These are phyloP conservation scores for Ploettnerulaceae sp. DNA, from an alignment of 2,329 filamentous ascomycete species.

Conservation along the genomic window DNA sequence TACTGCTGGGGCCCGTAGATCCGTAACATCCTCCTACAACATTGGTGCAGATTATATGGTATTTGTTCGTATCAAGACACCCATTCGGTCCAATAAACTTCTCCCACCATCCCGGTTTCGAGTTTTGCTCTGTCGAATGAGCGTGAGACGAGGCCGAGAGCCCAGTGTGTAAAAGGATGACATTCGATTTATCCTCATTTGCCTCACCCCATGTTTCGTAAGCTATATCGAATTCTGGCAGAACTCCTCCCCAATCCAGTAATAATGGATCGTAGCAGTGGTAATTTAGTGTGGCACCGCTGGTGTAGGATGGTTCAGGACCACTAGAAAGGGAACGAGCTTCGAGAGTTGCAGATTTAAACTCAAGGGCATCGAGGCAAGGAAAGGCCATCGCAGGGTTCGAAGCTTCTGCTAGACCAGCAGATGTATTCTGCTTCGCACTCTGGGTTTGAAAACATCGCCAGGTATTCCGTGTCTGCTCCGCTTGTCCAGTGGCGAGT, in stretches of 20 bases:
- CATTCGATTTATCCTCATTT: constrained; percentile 78
- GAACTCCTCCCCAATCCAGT: constrained; percentile 91
- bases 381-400: constrained; percentile 88
- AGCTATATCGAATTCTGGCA: constrained; percentile 83
- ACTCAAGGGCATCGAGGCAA: constrained; percentile 80
- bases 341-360: constrained; percentile 68
- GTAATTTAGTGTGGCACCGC: constrained; percentile 75
- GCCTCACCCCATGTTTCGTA: constrained; percentile 89
- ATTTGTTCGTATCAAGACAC: constrained; percentile 84
- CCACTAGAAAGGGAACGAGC: constrained; percentile 65
- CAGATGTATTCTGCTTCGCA: constrained; percentile 15
- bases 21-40: constrained; percentile 95
- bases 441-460: constrained; percentile 25
- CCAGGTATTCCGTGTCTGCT: constrained; percentile 14
- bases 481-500: constrained; percentile 2
- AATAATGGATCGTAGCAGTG: constrained; percentile 69
- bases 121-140: constrained; percentile 81
- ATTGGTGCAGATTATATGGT: constrained; percentile 93
- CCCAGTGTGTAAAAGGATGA: constrained; percentile 87
- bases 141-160: constrained; percentile 97
- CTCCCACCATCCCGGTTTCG: constrained; percentile 96
- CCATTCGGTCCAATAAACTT: constrained; percentile 89
- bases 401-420: constrained; percentile 43
- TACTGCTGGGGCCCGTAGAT: constrained; percentile 79
- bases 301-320: constrained; percentile 91